Evolutionary conservation across 345 rosid species (phyloP).

Genomic region (Gynandropsis gynandra): DNA sequence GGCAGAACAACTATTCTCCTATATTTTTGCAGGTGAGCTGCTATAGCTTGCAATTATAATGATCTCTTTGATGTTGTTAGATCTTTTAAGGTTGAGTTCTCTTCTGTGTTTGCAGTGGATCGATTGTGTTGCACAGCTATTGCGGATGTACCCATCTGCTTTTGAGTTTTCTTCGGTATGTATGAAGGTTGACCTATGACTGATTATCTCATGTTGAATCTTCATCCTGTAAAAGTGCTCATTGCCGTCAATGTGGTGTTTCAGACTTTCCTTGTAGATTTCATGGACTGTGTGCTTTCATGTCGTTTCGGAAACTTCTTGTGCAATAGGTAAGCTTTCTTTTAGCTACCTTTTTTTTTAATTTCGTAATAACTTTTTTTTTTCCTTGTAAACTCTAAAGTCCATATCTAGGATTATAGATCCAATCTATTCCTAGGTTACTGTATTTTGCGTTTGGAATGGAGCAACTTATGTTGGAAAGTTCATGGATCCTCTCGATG

Average conservation of each 20-base stretch:
- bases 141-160: constrained; percentile 94
- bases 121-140: constrained; percentile 85
- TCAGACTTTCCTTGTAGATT: constrained; percentile 89
- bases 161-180: constrained; percentile 93
- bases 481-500: background rate
- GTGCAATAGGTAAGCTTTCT: constrained; percentile 63
- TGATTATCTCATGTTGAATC: constrained; percentile 5
- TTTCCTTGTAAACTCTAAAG: constrained; percentile 11
- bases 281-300: constrained; percentile 80
- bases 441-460: constrained; percentile 5
- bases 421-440: no score
- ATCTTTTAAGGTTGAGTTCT: constrained; percentile 7
- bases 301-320: constrained; percentile 94
- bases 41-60: constrained; percentile 11
- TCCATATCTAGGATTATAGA: background rate
- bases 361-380: background rate
- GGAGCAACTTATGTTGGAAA: constrained; percentile 2
- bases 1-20: constrained; percentile 73
- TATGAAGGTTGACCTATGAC: constrained; percentile 19
- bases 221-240: constrained; percentile 8
- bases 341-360: constrained; percentile 2
- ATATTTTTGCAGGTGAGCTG: constrained; percentile 83
- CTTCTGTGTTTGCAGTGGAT: constrained; percentile 71
- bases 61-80: constrained; percentile 2
- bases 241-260: constrained; percentile 8